Evolutionary conservation across 495 filamentous ascomycete genomes (phyloP).

Genomic region (Sordaria brevicollis): DNA sequence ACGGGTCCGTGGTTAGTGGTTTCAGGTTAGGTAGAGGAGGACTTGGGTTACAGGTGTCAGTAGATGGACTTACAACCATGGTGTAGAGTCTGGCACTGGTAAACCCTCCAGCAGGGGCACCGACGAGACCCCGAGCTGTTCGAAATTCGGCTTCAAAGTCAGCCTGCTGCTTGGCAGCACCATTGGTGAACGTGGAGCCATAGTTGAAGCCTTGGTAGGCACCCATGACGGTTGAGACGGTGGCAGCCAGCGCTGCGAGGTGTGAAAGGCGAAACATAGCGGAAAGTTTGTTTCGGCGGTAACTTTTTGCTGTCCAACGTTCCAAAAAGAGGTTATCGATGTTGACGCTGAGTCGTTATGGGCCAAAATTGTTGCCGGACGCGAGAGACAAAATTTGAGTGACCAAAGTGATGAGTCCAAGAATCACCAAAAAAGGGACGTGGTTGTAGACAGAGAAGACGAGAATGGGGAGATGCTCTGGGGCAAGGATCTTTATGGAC

Average conservation of each 20-base stretch:
- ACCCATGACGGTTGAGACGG: constrained; percentile 19
- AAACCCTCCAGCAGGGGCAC: constrained; percentile 53
- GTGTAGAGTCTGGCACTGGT: constrained; percentile 54
- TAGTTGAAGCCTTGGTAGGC: constrained; percentile 74
- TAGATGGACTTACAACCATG: constrained; percentile 27
- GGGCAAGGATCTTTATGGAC: not conserved
- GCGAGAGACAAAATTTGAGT: not conserved
- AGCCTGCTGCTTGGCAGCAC: constrained; percentile 48
- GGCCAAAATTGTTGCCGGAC: not conserved
- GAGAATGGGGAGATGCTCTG: not conserved
- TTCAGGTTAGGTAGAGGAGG: not conserved
- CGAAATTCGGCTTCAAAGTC: constrained; percentile 66
- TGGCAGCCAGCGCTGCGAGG: constrained; percentile 23
- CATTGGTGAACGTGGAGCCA: constrained; percentile 51
- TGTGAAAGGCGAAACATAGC: constrained; percentile 19
- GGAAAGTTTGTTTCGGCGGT: not conserved
- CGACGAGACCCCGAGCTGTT: constrained; percentile 55
- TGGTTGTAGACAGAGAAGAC: not conserved
- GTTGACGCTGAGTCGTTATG: not conserved
- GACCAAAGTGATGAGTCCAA: not conserved
- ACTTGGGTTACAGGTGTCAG: not conserved
- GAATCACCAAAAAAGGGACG: not conserved
- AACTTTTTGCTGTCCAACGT: not conserved
- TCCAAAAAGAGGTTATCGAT: not conserved
- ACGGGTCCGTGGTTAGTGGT: not conserved